Conservation (phyloP, 176 grass and related monocot genomes). For the Oryza brachyantha region DNA sequence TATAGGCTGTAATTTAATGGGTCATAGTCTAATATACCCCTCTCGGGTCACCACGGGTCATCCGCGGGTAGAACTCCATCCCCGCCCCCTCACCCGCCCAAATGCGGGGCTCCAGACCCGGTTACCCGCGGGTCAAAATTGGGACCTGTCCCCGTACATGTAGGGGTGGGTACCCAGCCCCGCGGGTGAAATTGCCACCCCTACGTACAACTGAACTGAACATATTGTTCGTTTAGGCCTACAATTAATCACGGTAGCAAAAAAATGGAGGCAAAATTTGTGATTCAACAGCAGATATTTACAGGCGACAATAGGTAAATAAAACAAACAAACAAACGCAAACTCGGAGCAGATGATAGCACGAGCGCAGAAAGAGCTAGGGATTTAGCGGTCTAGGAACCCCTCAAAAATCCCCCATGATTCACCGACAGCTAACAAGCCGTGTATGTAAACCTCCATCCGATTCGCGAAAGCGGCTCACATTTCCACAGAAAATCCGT, state of each 20-base stretch:
- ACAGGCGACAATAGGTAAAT: neutral
- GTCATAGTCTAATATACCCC: no score
- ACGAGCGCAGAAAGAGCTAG: neutral
- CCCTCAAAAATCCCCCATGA: neutral
- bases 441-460: neutral
- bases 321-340: neutral
- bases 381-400: neutral
- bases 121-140: no score
- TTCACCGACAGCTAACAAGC: neutral
- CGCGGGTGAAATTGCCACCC: no score
- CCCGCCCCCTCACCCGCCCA: no score
- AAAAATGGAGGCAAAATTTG: neutral
- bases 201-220: no score
- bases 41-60: no score
- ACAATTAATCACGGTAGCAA: neutral
- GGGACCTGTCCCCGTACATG: no score
- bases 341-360: neutral
- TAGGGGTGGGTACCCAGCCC: no score
- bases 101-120: no score
- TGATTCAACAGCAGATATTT: neutral
- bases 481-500: neutral
- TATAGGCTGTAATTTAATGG: no score
- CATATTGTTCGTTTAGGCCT: neutral
- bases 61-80: no score
- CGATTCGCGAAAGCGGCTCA: neutral